phyloP scores from a whole-genome alignment of 176 grass and related monocot genomes.

The Carex littledalei region DNA sequence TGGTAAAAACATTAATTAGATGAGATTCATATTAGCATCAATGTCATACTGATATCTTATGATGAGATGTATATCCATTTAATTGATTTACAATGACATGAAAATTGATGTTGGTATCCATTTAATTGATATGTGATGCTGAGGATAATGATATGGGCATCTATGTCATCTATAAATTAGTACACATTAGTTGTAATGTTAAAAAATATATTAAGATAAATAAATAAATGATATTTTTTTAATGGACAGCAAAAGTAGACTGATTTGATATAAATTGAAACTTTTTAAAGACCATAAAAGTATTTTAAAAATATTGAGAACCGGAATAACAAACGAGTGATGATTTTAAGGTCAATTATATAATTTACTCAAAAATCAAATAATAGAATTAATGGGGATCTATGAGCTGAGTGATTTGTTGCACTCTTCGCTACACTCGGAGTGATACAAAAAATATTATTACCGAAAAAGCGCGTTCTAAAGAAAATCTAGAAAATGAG shows the following conservation, averaged over 20 bases:
- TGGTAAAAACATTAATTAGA: no score
- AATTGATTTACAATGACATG: no score
- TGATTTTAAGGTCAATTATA: background rate
- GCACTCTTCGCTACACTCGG: background rate
- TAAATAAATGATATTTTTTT: background rate
- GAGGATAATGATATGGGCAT: background rate
- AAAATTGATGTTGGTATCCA: no score
- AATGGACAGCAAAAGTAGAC: background rate
- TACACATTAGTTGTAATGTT: background rate
- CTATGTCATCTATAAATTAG: background rate
- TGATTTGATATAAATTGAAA: background rate
- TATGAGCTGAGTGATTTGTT: background rate
- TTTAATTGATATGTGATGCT: no score
- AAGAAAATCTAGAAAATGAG: background rate
- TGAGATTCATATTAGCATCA: no score
- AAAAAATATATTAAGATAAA: background rate
- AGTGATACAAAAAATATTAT: background rate
- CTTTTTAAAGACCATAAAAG: background rate
- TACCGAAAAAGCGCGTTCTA: background rate
- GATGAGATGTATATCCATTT: no score
- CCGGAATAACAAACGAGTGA: background rate
- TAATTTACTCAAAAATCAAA: background rate
- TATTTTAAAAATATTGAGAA: background rate
- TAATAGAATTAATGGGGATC: background rate
- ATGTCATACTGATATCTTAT: no score